Evolutionary conservation across 495 filamentous ascomycete genomes (phyloP).

Genomic region (Letharia columbiana): DNA sequence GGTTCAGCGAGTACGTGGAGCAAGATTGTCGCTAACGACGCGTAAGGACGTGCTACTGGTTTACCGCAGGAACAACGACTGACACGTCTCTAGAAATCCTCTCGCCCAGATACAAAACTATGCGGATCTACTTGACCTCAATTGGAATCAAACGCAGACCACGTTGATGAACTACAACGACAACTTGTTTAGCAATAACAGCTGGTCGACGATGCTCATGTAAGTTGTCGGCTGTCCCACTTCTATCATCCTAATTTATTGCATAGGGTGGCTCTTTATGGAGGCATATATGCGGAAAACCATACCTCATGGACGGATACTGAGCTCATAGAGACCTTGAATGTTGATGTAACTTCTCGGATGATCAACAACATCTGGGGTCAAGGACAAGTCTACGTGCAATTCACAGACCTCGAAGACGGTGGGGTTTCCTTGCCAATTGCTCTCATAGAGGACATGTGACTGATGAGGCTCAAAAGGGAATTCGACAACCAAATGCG

Average conservation of each 20-base stretch:
- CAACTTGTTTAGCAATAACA: neutral
- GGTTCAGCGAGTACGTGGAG: neutral
- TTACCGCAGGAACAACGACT: no score
- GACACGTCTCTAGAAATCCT: neutral
- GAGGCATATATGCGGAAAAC: neutral
- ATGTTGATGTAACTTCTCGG: neutral
- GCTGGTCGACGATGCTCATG: slow-evolving; percentile 2
- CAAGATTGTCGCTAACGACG: neutral
- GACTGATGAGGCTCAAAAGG: neutral
- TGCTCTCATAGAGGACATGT: neutral
- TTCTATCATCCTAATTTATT: neutral
- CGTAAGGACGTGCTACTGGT: neutral
- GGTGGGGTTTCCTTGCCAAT: neutral
- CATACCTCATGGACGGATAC: neutral
- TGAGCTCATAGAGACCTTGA: neutral
- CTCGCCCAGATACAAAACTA: neutral
- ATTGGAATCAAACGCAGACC: neutral
- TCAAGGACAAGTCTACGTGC: neutral
- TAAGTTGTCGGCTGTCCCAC: neutral
- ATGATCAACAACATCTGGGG: slow-evolving; percentile 9
- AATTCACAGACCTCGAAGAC: slow-evolving; percentile 5
- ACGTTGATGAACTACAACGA: neutral
- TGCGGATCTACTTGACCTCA: neutral
- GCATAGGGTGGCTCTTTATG: neutral
- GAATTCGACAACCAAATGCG: neutral